Conservation (phyloP, 208 protist species). For the Trichomonas gallinae region DNA sequence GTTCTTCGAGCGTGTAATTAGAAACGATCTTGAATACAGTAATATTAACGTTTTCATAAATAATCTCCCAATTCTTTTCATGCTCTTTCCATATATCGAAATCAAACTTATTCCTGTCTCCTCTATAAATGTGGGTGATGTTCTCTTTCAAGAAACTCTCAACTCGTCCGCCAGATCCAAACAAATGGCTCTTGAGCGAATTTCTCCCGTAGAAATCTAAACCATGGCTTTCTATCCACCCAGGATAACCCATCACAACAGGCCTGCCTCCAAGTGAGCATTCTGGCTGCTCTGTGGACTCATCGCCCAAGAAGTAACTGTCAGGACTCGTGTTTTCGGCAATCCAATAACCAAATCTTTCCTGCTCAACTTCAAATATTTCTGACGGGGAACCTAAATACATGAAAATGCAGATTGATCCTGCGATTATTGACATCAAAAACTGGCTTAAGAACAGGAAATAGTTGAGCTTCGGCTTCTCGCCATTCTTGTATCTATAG, state of each 20-base stretch:
- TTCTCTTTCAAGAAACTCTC: too few species aligned
- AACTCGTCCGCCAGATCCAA: too few species aligned
- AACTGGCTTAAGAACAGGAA: neutral
- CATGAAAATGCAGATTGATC: neutral
- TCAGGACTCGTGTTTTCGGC: neutral
- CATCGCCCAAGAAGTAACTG: neutral
- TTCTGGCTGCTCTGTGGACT: neutral
- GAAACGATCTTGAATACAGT: too few species aligned
- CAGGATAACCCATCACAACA: neutral
- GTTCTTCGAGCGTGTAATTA: too few species aligned
- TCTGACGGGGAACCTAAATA: neutral
- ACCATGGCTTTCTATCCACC: neutral
- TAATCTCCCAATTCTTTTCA: too few species aligned
- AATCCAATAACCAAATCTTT: neutral
- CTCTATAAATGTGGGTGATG: too few species aligned
- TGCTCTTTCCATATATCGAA: too few species aligned
- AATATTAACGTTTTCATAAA: too few species aligned
- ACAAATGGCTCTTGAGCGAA: too few species aligned
- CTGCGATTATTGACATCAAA: neutral
- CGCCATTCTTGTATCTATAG: too few species aligned
- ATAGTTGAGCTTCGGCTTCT: neutral
- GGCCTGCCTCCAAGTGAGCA: neutral
- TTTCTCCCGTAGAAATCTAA: neutral
- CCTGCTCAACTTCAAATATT: neutral
- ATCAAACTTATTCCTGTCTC: too few species aligned